These are phyloP conservation scores for Arabidopsis suecica DNA, from an alignment of 345 rosid genomes.

Conservation along the genomic window DNA sequence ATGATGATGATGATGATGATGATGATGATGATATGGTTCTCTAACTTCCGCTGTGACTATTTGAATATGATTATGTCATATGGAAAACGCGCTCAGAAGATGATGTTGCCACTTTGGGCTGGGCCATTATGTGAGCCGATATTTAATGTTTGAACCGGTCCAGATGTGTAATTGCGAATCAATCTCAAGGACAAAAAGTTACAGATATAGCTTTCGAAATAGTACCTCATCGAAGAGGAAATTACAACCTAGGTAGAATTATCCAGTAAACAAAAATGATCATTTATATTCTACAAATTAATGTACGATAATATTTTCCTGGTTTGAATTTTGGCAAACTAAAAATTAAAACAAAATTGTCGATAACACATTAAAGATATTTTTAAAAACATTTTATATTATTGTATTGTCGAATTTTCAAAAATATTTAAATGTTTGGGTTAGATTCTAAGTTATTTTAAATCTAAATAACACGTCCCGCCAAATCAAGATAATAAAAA, in stretches of 20 bases:
- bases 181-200: not conserved
- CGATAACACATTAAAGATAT: no score
- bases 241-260: not conserved
- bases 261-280: not conserved
- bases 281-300: no score
- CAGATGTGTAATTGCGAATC: not conserved
- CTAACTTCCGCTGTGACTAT: conserved; percentile 10
- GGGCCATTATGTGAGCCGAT: conserved; percentile 26
- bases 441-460: no score
- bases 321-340: no score
- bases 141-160: conserved; percentile 1
- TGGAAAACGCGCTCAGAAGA: conserved; percentile 9
- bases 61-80: conserved; percentile 23
- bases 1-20: not conserved
- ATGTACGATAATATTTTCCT: no score
- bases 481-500: not conserved
- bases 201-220: not conserved
- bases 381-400: no score
- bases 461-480: no score
- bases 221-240: not conserved
- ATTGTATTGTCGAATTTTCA: no score
- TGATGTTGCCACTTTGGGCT: conserved; percentile 6
- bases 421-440: no score
- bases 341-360: no score
- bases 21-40: conserved; percentile 12